A percentile compares a stretch with the other conserved stretches of the same genome.
phyloP scores from a whole-genome alignment of 2,329 filamentous ascomycete genomes.

The Orbilia blumenaviensis region DNA sequence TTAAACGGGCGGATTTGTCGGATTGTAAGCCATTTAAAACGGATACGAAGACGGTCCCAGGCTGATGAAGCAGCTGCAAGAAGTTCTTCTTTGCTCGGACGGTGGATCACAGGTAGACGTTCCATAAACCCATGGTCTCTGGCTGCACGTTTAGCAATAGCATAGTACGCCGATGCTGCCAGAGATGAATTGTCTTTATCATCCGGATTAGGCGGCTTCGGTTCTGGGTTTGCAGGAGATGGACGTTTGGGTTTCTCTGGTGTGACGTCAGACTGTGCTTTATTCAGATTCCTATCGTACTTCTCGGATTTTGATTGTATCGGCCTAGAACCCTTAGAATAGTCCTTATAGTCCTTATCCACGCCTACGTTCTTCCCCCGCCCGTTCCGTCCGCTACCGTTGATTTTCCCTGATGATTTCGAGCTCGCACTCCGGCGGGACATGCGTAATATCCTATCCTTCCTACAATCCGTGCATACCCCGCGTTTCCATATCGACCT shows the following conservation, averaged over 20 bases:
- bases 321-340: constrained; percentile 14
- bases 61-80: constrained; percentile 91
- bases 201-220: constrained; percentile 37
- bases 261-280: constrained; percentile 55
- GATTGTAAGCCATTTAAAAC: constrained; percentile 98
- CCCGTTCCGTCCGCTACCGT: constrained; percentile 2
- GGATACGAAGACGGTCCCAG: constrained; percentile 85
- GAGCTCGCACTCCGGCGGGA: constrained; percentile 46
- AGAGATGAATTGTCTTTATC: constrained; percentile 34
- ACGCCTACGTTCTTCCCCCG: constrained; percentile 8
- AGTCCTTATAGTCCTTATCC: constrained; percentile 28
- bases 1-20: constrained; percentile 93
- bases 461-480: constrained; percentile 52
- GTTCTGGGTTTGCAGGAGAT: neutral
- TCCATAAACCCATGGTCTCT: constrained; percentile 66
- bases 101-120: constrained; percentile 77
- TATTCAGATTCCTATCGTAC: constrained; percentile 32
- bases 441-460: constrained; percentile 47
- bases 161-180: constrained; percentile 30
- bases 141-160: constrained; percentile 53
- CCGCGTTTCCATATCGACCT: constrained; percentile 51
- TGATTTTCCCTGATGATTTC: constrained; percentile 29
- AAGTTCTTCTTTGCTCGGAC: constrained; percentile 92
- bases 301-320: constrained; percentile 18
- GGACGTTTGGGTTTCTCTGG: constrained; percentile 54